These are phyloP conservation scores for Neofusicoccum sp. DNA, from an alignment of 2,329 filamentous ascomycete genomes.

Conservation along the genomic window DNA sequence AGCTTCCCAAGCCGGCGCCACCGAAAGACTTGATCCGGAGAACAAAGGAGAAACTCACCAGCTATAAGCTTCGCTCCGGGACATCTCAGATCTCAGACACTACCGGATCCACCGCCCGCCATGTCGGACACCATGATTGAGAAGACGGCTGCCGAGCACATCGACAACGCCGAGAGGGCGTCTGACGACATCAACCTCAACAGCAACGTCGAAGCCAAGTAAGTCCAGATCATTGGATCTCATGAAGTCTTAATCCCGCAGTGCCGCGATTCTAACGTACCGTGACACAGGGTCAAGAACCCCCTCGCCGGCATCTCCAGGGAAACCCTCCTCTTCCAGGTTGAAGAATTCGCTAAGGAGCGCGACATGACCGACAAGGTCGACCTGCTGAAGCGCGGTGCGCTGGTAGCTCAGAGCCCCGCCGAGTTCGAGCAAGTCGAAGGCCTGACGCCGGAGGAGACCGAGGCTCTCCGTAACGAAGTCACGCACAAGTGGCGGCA, in stretches of 20 bases:
- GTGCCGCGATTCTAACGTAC: background rate
- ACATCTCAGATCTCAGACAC: background rate
- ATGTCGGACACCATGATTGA: constrained; percentile 13
- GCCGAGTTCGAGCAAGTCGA: constrained; percentile 60
- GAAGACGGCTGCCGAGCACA: constrained; percentile 5
- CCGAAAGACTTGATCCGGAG: background rate
- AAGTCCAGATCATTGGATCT: background rate
- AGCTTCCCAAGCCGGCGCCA: background rate
- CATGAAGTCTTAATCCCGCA: too few relatives aligned
- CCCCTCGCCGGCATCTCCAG: constrained; percentile 56
- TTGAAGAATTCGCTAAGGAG: constrained; percentile 60
- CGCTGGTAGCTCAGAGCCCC: constrained; percentile 71
- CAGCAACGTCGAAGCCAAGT: constrained; percentile 19
- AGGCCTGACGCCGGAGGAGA: constrained; percentile 60
- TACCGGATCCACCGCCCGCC: background rate
- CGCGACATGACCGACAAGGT: constrained; percentile 60
- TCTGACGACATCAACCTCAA: constrained; percentile 19
- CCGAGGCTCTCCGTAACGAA: constrained; percentile 60
- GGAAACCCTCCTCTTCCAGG: constrained; percentile 52
- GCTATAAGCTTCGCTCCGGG: too few relatives aligned
- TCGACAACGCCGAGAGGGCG: constrained; percentile 5
- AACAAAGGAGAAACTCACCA: background rate
- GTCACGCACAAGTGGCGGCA: constrained; percentile 60
- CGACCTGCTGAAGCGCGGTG: constrained; percentile 63
- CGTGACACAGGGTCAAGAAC: constrained; percentile 50